These are phyloP conservation scores for Uronychia setigera DNA, from an alignment of 73 alveolate species.

Conservation along the genomic window DNA sequence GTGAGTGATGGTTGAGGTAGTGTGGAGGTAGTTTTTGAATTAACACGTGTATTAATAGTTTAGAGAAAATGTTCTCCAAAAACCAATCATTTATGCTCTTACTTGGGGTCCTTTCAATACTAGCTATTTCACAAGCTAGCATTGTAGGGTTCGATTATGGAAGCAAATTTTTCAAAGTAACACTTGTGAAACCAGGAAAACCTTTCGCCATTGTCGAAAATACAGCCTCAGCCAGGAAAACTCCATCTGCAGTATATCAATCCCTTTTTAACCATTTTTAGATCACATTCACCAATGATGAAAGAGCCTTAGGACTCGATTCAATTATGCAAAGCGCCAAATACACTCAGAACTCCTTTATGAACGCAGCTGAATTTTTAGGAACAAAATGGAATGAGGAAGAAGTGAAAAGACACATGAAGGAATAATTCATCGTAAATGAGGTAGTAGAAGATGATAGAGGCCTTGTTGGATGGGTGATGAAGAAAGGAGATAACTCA, in stretches of 20 bases:
- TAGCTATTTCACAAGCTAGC: constrained; percentile 13
- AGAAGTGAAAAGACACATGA: neutral
- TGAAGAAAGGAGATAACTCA: constrained; percentile 39
- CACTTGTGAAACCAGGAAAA: constrained; percentile 93
- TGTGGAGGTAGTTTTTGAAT: no score
- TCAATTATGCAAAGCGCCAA: constrained; percentile 66
- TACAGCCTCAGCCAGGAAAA: constrained; percentile 85
- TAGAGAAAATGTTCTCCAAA: no score
- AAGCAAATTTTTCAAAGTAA: constrained; percentile 87
- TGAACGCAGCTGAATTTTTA: constrained; percentile 51
- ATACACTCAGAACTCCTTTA: constrained; percentile 68
- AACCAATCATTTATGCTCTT: no score
- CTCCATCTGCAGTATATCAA: constrained; percentile 63
- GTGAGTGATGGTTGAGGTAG: no score
- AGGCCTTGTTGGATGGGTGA: constrained; percentile 35
- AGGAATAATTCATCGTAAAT: constrained; percentile 25
- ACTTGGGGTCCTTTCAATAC: no score
- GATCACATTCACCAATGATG: constrained; percentile 73
- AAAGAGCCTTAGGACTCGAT: constrained; percentile 76
- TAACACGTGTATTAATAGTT: no score
- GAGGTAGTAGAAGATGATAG: constrained; percentile 52
- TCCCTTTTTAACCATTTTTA: no score
- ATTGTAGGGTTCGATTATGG: constrained; percentile 97
- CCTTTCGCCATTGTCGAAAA: constrained; percentile 94
- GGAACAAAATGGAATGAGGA: constrained; percentile 50